A percentile compares a stretch with the other conserved stretches of the same genome.
These are phyloP conservation scores for Russula virescens DNA, from an alignment of 768 basidiomycete species.

Conservation along the genomic window DNA sequence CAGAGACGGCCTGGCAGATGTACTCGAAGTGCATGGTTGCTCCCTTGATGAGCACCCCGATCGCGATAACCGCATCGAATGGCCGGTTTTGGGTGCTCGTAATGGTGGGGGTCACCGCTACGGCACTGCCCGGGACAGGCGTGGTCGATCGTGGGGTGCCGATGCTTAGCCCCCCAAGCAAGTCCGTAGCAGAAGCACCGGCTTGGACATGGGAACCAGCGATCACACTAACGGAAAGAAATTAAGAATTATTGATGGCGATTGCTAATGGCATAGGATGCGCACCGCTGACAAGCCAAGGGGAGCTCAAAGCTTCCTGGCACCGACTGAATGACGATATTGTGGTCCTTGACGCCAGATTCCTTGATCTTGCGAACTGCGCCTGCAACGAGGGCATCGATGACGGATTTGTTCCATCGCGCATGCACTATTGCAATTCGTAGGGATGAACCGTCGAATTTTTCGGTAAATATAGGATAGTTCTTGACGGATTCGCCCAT, in stretches of 20 bases:
- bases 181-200: constrained; percentile 70
- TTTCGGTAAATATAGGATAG: constrained; percentile 48
- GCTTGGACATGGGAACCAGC: constrained; percentile 80
- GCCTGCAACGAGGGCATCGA: constrained; percentile 80
- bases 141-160: constrained; percentile 47
- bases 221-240: constrained; percentile 58
- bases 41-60: constrained; percentile 97
- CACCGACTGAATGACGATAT: constrained; percentile 87
- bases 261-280: background rate
- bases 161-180: constrained; percentile 61
- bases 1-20: constrained; percentile 90
- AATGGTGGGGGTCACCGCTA: constrained; percentile 22
- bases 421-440: constrained; percentile 93
- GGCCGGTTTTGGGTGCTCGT: constrained; percentile 46
- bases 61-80: constrained; percentile 94
- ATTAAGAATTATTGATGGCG: background rate
- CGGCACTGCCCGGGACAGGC: constrained; percentile 39
- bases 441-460: constrained; percentile 73
- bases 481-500: constrained; percentile 66
- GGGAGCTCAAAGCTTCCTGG: constrained; percentile 97
- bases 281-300: constrained; percentile 74
- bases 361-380: constrained; percentile 74
- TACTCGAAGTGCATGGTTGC: constrained; percentile 99
- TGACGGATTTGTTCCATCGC: constrained; percentile 88
- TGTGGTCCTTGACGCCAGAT: constrained; percentile 80